phyloP scores from a whole-genome alignment of 2,329 filamentous ascomycete genomes.

The Cytospora paraplurivora region DNA sequence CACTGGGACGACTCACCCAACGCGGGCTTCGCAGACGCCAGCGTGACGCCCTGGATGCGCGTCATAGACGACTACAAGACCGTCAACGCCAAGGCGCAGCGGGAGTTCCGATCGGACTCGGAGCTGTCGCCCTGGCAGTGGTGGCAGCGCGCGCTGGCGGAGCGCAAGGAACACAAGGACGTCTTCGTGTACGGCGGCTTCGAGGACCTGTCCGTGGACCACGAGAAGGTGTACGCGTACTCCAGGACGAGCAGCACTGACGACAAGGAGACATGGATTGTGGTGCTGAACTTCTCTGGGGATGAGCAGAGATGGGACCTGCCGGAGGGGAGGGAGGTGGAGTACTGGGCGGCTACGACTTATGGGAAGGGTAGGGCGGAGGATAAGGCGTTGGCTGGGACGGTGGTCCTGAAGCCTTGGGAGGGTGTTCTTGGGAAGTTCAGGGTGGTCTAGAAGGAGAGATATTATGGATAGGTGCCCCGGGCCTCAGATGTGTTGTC shows the following conservation, averaged over 20 bases:
- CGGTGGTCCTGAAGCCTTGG: slow-evolving; percentile 34
- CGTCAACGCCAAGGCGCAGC: slow-evolving; percentile 63
- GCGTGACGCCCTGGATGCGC: slow-evolving; percentile 67
- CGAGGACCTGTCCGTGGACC: slow-evolving; percentile 32
- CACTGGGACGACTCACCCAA: slow-evolving; percentile 66
- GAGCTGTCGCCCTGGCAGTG: slow-evolving; percentile 43
- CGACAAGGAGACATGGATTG: slow-evolving; percentile 35
- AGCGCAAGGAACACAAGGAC: slow-evolving; percentile 63
- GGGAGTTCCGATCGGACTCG: slow-evolving; percentile 41
- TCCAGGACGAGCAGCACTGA: slow-evolving; percentile 31
- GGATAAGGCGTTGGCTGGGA: slow-evolving; percentile 29
- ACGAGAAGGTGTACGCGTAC: slow-evolving; percentile 31
- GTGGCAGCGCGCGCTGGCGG: slow-evolving; percentile 60
- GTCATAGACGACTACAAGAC: slow-evolving; percentile 55
- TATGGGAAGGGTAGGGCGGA: slow-evolving; percentile 32
- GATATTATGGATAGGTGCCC: neutral
- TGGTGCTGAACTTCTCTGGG: slow-evolving; percentile 37
- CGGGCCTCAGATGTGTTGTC: too few species aligned
- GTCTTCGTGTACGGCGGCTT: slow-evolving; percentile 68
- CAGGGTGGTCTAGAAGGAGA: neutral
- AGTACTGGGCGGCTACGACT: slow-evolving; percentile 33
- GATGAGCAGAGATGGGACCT: slow-evolving; percentile 33
- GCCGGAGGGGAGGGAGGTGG: slow-evolving; percentile 32
- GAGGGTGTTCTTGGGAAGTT: slow-evolving; percentile 34
- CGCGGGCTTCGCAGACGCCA: slow-evolving; percentile 62